phyloP scores from a whole-genome alignment of 305 asterid species.

The Fraxinus sp. region DNA sequence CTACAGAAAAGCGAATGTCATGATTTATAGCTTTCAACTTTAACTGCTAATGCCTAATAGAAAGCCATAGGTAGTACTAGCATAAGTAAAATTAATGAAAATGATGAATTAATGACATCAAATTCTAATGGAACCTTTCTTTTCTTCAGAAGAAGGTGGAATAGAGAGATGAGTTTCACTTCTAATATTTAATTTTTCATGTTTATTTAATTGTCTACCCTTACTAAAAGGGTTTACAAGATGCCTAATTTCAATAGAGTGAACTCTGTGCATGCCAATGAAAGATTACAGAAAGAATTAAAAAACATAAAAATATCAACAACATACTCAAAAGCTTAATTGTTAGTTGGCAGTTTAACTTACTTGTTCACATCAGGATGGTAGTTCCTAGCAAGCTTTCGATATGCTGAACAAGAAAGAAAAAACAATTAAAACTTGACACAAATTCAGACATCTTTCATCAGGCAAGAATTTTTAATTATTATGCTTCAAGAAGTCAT shows the following conservation, averaged over 20 bases:
- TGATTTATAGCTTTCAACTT: neutral
- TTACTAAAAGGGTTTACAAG: neutral
- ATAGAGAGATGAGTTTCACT: conserved; percentile 6
- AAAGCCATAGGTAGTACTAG: neutral
- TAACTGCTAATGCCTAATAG: neutral
- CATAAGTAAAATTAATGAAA: conserved; percentile 4
- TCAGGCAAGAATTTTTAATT: too few relatives aligned
- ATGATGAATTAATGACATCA: neutral
- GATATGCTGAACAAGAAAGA: conserved; percentile 61
- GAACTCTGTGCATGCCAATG: neutral
- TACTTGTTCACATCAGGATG: conserved; percentile 99
- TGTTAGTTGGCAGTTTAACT: too few relatives aligned
- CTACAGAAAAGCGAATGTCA: conserved; percentile 10
- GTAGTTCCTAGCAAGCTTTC: conserved; percentile 90
- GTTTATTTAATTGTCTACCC: conserved; percentile 8
- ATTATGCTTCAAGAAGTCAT: conserved; percentile 9
- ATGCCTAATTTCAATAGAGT: conserved; percentile 2
- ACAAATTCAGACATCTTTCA: too few relatives aligned
- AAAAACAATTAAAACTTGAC: conserved; percentile 14
- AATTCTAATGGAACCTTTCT: neutral
- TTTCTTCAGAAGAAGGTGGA: neutral
- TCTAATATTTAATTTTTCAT: neutral
- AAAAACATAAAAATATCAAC: neutral
- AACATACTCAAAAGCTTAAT: conserved; percentile 6
- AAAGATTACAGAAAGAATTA: neutral